These are phyloP conservation scores for Boletellus sp. DNA, from an alignment of 768 basidiomycete species.

Conservation along the genomic window DNA sequence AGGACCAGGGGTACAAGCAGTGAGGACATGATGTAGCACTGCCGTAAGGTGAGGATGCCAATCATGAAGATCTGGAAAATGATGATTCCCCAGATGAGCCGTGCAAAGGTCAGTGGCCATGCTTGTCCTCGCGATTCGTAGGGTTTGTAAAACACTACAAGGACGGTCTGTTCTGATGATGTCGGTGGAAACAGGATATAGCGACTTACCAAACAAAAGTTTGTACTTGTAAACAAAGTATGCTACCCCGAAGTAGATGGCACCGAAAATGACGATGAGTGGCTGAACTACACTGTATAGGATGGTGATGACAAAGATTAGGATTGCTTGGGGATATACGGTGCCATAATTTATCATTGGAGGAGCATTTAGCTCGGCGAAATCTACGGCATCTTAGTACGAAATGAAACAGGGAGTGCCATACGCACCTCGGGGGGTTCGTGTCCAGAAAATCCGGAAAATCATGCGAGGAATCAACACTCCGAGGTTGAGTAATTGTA, in stretches of 20 bases:
- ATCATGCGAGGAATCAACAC: slow-evolving; percentile 78
- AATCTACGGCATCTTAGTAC: slow-evolving; percentile 53
- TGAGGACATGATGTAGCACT: slow-evolving; percentile 54
- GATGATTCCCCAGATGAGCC: slow-evolving; percentile 87
- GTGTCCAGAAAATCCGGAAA: slow-evolving; percentile 70
- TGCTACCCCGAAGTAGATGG: slow-evolving; percentile 91
- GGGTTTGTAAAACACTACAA: slow-evolving; percentile 92
- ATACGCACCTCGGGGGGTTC: slow-evolving; percentile 81
- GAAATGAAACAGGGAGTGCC: neutral
- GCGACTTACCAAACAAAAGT: slow-evolving; percentile 77
- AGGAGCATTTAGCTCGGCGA: slow-evolving; percentile 93
- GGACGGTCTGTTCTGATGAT: neutral
- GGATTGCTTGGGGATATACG: slow-evolving; percentile 94
- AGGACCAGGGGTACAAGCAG: slow-evolving; percentile 73
- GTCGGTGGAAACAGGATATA: neutral
- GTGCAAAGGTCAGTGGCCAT: slow-evolving; percentile 93
- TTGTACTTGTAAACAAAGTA: slow-evolving; percentile 99
- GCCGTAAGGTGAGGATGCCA: slow-evolving; percentile 77
- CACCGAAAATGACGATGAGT: slow-evolving; percentile 90
- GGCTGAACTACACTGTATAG: slow-evolving; percentile 96
- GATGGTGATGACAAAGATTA: slow-evolving; percentile 93
- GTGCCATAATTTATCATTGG: slow-evolving; percentile 98
- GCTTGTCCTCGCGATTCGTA: slow-evolving; percentile 97
- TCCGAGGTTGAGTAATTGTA: slow-evolving; percentile 91
- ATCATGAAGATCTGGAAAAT: slow-evolving; percentile 97